Evolutionary conservation across 2,329 filamentous ascomycete genomes (phyloP).

Genomic region (Talaromyces islandicus): DNA sequence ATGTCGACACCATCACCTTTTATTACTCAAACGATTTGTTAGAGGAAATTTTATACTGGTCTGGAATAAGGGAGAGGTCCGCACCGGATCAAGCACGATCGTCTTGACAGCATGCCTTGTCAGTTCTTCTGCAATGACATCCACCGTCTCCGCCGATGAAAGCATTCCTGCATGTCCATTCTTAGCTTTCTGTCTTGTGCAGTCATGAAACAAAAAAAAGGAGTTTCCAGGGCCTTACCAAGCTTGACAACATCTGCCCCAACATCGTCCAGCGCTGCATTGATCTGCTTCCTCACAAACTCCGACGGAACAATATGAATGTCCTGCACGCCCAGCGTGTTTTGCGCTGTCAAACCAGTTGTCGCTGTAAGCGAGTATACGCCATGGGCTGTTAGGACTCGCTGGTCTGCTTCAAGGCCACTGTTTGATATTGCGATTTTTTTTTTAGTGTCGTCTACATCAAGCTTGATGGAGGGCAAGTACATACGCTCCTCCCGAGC

Average conservation of each 20-base stretch:
- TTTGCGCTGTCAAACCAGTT: slow-evolving; percentile 91
- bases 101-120: slow-evolving; percentile 50
- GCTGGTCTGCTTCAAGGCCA: slow-evolving; percentile 91
- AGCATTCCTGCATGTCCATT: slow-evolving; percentile 64
- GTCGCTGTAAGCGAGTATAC: slow-evolving; percentile 97
- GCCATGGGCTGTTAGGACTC: slow-evolving; percentile 83
- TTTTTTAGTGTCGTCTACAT: background rate
- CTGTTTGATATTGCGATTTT: slow-evolving; percentile 41
- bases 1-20: slow-evolving; percentile 75
- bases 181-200: background rate
- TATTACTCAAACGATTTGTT: slow-evolving; percentile 5
- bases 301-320: slow-evolving; percentile 72
- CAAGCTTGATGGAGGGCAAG: background rate
- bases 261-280: slow-evolving; percentile 76
- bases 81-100: slow-evolving; percentile 70
- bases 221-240: slow-evolving; percentile 48
- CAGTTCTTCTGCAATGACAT: slow-evolving; percentile 61
- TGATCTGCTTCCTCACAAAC: slow-evolving; percentile 80
- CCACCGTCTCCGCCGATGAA: slow-evolving; percentile 64
- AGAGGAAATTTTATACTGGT: background rate
- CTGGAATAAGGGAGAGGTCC: slow-evolving; percentile 14
- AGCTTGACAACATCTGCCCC: slow-evolving; percentile 88
- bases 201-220: slow-evolving; percentile 1
- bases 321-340: slow-evolving; percentile 75
- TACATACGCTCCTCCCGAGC: slow-evolving; percentile 80